Conservation (phyloP, 768 basidiomycete species). For the Termitomyces bulborhizus region DNA sequence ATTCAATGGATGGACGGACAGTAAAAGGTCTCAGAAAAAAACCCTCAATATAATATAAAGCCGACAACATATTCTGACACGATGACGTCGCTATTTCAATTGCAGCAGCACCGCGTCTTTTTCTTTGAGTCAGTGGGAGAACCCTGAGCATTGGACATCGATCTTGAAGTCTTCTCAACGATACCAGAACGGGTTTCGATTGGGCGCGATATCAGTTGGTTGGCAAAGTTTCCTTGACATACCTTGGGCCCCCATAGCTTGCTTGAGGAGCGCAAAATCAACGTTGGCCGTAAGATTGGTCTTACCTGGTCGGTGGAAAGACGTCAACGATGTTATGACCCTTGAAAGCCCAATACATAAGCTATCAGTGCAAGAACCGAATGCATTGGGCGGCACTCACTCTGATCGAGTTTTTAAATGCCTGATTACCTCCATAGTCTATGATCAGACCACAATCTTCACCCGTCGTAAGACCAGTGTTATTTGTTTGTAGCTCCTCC, state of each 20-base stretch:
- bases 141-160: not conserved
- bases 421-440: conserved; percentile 51
- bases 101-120: no score
- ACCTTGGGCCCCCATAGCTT: conserved; percentile 64
- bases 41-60: not conserved
- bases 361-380: not conserved
- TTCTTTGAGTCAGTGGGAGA: not conserved
- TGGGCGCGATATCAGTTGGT: not conserved
- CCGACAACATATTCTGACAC: not conserved
- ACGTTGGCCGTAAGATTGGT: conserved; percentile 96
- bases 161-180: not conserved
- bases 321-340: conserved; percentile 80
- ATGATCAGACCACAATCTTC: no score
- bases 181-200: no score
- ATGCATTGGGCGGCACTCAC: conserved; percentile 39
- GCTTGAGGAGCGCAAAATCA: conserved; percentile 84
- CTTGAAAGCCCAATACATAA: conserved; percentile 70
- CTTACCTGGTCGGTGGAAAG: conserved; percentile 76
- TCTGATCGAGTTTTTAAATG: conserved; percentile 70
- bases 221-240: not conserved
- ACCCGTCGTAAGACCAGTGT: no score
- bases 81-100: no score
- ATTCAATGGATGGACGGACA: not conserved
- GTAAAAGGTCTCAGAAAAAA: not conserved
- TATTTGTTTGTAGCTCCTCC: no score